These are phyloP conservation scores for Amaranthus cruentus DNA, from an alignment of 148 eudicot genomes.

Conservation along the genomic window DNA sequence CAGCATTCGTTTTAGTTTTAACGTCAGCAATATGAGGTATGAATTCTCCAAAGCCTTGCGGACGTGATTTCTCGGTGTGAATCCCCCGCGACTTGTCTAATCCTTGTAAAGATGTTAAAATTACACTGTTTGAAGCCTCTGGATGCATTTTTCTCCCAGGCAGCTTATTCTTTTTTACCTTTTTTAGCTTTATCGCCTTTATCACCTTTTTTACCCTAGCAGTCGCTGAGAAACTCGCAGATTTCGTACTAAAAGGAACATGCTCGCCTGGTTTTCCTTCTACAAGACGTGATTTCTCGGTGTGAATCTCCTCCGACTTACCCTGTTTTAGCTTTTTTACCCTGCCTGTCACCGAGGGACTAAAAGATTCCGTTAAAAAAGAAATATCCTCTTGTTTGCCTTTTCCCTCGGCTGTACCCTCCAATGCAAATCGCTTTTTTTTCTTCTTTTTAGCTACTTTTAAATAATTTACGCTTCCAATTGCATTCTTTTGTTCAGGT, in stretches of 20 bases:
- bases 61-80: background rate
- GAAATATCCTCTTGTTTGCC: background rate
- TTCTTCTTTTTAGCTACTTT: background rate
- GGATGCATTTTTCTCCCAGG: background rate
- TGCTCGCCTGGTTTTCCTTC: conserved; percentile 5
- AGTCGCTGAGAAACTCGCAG: background rate
- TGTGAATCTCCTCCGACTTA: no score
- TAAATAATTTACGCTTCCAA: conserved; percentile 2
- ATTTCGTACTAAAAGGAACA: background rate
- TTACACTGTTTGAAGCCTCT: background rate
- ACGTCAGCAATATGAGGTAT: background rate
- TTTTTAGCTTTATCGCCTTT: background rate
- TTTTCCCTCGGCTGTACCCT: background rate
- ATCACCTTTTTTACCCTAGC: background rate
- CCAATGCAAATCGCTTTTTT: conserved; percentile 6
- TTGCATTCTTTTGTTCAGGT: background rate
- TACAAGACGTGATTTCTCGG: no score
- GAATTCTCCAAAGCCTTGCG: background rate
- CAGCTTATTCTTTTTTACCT: no score
- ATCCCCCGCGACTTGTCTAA: conserved; percentile 1
- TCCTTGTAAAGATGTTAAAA: conserved; percentile 8
- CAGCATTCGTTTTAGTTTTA: background rate
- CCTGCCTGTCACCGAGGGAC: background rate
- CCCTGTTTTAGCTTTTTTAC: background rate
- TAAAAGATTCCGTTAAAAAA: background rate